Base-by-base conservation (phyloP, 2,329 filamentous ascomycete genomes). In the Fusarium citri region DNA sequence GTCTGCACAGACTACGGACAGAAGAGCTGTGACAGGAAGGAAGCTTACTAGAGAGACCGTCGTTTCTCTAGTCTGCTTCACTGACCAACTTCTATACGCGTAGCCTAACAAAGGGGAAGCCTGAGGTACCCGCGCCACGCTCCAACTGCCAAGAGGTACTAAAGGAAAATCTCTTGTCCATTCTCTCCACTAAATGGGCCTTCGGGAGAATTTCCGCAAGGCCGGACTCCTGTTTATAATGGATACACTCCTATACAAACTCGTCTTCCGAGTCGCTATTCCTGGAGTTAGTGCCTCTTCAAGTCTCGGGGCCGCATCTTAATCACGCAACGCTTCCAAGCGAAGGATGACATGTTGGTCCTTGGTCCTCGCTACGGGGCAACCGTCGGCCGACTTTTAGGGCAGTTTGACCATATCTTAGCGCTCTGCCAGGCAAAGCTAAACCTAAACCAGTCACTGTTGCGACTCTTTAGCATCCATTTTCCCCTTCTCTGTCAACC, bases 311-410 rank as follows among this genome's bases (percentile, higher is more conserved):
- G 43, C 43, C 11, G 11, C 8, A 22, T 22, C 23, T 41, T 26
- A 50, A 37, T 51, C 31, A 26, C 49, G 49, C 49, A 51, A 51
- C 49, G 49, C 28, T 31, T 41, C 9, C 31, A 41, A 51, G 49
- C 49, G 31, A 51, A 51, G 31, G 18, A n/a, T 41, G 49, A 41
- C 48, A 37, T 41, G 30, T 51, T 40, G 23, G 48, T 25, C 7
- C 31, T 7, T 20, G 9, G 34, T 37, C 34, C 34, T 37, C 34
- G 34, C 34, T 37, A 51, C 14, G 48, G 48, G 31, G 34, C 30
- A 18, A 41, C 37, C 41, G n/a, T 51, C 49, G 49, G 23, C 18
- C 49, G 31, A 41, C 11, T 41, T 41, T 41, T 51, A 51, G 49
- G 15, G 4, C 31, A 26, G 49, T 51, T 51, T 51, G 23, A 51